These are phyloP conservation scores for Globomyces sp. DNA, from an alignment of 371 early-diverging fungal species.

Conservation along the genomic window DNA sequence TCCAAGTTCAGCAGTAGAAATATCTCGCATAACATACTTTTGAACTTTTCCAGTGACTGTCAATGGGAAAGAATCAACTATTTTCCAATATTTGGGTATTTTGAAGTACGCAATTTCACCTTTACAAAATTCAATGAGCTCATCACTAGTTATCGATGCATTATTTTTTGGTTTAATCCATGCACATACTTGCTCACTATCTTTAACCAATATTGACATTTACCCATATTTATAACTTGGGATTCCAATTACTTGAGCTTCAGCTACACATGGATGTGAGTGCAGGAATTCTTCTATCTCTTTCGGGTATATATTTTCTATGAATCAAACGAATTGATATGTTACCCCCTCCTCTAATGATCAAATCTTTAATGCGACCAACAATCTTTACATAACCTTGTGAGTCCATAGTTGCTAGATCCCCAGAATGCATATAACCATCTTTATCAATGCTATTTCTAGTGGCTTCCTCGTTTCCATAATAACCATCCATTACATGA, in stretches of 20 bases:
- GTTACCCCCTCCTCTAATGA: conserved; percentile 46
- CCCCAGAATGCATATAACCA: conserved; percentile 65
- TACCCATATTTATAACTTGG: conserved; percentile 36
- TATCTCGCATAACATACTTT: conserved; percentile 40
- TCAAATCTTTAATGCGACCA: conserved; percentile 56
- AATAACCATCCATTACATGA: conserved; percentile 53
- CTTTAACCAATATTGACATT: no score
- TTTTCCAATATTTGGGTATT: conserved; percentile 36
- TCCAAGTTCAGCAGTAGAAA: background rate
- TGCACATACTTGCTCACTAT: conserved; percentile 45
- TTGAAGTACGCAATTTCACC: conserved; percentile 43
- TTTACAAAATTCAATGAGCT: conserved; percentile 34
- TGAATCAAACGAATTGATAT: background rate
- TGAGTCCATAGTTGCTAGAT: conserved; percentile 48
- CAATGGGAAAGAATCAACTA: conserved; percentile 37
- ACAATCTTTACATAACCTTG: conserved; percentile 54
- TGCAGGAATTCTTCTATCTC: conserved; percentile 48
- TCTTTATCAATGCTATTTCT: conserved; percentile 41
- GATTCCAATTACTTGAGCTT: conserved; percentile 46
- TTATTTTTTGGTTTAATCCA: conserved; percentile 36
- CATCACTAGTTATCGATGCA: conserved; percentile 21
- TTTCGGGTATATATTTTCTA: conserved; percentile 45
- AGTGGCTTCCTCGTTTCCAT: conserved; percentile 48
- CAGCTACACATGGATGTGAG: conserved; percentile 33
- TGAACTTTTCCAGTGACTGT: conserved; percentile 47